Conservation (phyloP, 2,329 filamentous ascomycete genomes). For the Tolypocladium cylindrosporum region DNA sequence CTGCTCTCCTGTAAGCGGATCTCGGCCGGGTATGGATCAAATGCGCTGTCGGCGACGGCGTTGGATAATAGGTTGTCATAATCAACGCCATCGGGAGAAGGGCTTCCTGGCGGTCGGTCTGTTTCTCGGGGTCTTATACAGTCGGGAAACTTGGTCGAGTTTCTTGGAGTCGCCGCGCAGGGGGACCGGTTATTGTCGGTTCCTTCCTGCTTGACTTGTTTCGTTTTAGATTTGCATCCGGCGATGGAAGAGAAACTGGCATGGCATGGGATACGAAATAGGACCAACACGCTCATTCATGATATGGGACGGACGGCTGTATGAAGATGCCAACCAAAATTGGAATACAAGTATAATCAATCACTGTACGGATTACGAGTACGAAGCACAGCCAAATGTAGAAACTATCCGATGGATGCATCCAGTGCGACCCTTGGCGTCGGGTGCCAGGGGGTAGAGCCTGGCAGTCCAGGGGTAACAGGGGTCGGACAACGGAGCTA, state of each 20-base stretch:
- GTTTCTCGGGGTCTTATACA: not conserved
- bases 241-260: not conserved
- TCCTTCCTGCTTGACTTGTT: not conserved
- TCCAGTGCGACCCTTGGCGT: not conserved
- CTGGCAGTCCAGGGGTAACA: not conserved
- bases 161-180: not conserved
- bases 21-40: not conserved
- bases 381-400: too few relatives aligned
- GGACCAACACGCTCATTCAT: not conserved
- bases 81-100: not conserved
- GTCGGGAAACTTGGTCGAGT: not conserved
- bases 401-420: too few relatives aligned
- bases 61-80: not conserved
- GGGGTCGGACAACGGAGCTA: not conserved
- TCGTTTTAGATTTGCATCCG: not conserved
- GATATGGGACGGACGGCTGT: not conserved
- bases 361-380: too few relatives aligned
- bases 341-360: not conserved
- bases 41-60: not conserved
- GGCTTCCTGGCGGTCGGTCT: not conserved
- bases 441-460: not conserved
- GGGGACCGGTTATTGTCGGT: not conserved
- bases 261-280: not conserved
- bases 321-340: not conserved
- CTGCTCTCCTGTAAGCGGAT: slow-evolving; percentile 16